Evolutionary conservation across 306 rosid genomes (phyloP), one percentile per base, ranked within the genome.

Genomic region (Glycyrrhiza uralensis): DNA sequence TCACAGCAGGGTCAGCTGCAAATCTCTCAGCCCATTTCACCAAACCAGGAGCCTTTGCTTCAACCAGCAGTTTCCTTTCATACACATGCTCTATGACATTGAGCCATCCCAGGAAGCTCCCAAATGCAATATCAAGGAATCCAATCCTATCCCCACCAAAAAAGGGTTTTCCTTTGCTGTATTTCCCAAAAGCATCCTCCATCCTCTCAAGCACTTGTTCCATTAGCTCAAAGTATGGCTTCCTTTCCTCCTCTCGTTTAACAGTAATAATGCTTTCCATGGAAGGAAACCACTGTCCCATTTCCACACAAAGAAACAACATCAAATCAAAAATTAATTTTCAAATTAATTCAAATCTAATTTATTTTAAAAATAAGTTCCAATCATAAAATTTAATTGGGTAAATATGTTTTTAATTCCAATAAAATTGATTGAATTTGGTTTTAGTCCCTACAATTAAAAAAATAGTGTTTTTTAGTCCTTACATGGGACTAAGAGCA

Each of bases 101-200:
- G 0, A 88, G 18, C 87, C 85, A 81, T 5, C 82, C 86, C 75
- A 89, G n/a, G 33, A 58, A 76, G 54, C 80, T 22, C n/a, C 96
- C 92, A 29, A 90, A 77, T 61, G 84, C 85, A 77, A 88, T 82
- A 41, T 88, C 93, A 29, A 85, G 77, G 51, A 60, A 85, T 9
- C 92, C 92, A 77, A 90, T 76, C 2, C n/a, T 69, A 42, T 84
- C 92, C 3, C 96, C 90, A 3, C 78, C 76, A 14, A 83, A 90
- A 69, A 85, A 90, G 2, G 75, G 45, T 67, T 78, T 80, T 8
- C 92, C 87, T 87, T 80, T 83, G 82, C 90, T 77, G n/a, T 46
- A 15, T 7, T 77, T 77, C 22, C 6, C 55, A 49, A 83, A 85
- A 17, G 83, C 86, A 26, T 71, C 87, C 63, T 89, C 87, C 81